These are phyloP conservation scores for Alnus rubra DNA, from an alignment of 306 rosid species.

Conservation along the genomic window DNA sequence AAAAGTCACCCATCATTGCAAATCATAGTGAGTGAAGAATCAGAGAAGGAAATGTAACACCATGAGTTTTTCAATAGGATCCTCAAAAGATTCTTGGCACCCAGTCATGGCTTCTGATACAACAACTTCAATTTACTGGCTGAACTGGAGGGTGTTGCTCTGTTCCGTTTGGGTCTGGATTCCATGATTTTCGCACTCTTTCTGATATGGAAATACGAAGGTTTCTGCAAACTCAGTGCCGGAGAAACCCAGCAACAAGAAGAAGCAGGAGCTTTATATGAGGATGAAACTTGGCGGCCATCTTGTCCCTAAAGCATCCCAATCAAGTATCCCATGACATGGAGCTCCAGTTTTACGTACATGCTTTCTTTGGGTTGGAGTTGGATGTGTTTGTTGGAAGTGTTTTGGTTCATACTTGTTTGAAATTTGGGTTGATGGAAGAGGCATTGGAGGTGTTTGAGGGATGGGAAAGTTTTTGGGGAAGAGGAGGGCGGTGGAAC, in stretches of 20 bases:
- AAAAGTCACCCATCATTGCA: slow-evolving; percentile 8
- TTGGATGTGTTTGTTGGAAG: too few relatives aligned
- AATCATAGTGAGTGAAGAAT: slow-evolving; percentile 24
- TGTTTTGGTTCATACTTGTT: too few relatives aligned
- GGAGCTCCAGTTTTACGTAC: too few relatives aligned
- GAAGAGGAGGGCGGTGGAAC: too few relatives aligned
- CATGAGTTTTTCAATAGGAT: slow-evolving; percentile 67
- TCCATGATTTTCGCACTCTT: slow-evolving; percentile 46
- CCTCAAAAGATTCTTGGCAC: slow-evolving; percentile 66
- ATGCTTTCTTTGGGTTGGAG: too few relatives aligned
- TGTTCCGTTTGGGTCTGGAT: slow-evolving; percentile 63
- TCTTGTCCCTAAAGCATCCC: not conserved
- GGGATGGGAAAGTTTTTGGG: too few relatives aligned
- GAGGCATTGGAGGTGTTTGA: too few relatives aligned
- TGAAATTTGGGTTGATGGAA: too few relatives aligned
- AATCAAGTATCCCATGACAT: too few relatives aligned
- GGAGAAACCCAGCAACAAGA: slow-evolving; percentile 41
- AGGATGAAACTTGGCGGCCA: slow-evolving; percentile 95
- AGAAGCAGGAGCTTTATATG: slow-evolving; percentile 54
- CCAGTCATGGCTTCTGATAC: slow-evolving; percentile 77
- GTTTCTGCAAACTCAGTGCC: slow-evolving; percentile 26
- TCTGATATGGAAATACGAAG: slow-evolving; percentile 61
- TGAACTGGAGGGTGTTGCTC: slow-evolving; percentile 82
- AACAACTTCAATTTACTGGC: slow-evolving; percentile 72
- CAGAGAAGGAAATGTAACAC: slow-evolving; percentile 27